Conservation (phyloP, 2,329 filamentous ascomycete genomes). For the Ceratocystis huliohia region DNA sequence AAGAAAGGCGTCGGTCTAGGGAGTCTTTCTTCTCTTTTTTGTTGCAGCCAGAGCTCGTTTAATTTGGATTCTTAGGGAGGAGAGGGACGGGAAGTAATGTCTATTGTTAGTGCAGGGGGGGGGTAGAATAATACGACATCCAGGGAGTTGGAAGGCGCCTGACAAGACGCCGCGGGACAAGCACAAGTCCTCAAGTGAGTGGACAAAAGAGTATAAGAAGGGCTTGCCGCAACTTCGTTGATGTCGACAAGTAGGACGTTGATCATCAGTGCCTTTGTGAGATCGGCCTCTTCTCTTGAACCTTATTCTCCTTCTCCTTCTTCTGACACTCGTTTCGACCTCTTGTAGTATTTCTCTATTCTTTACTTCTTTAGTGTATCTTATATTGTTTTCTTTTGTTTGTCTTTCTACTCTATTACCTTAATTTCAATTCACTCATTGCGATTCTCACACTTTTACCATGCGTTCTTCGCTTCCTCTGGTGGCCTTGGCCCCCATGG, state of each 20-base stretch:
- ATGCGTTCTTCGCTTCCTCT: constrained; percentile 11
- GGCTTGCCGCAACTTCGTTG: not conserved
- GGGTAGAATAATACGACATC: not conserved
- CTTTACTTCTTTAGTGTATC: not conserved
- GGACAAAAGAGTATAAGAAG: constrained; percentile 1
- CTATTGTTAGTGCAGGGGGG: not conserved
- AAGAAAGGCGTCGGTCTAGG: not conserved
- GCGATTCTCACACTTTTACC: not conserved
- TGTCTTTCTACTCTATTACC: not conserved
- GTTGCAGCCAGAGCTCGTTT: not conserved
- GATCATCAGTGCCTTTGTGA: constrained; percentile 5
- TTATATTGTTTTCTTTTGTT: too few relatives aligned
- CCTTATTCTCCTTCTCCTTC: not conserved
- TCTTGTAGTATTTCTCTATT: not conserved
- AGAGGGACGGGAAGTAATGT: not conserved
- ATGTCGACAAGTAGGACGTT: not conserved
- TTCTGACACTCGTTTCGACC: constrained; percentile 7
- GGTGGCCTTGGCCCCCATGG: constrained; percentile 6
- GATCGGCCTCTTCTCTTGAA: not conserved
- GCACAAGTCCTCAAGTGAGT: not conserved
- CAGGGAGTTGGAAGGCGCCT: not conserved
- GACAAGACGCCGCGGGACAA: not conserved
- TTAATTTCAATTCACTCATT: not conserved
- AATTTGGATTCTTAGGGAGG: not conserved
- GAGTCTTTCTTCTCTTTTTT: not conserved